A percentile compares a stretch with the other conserved stretches of the same genome.
phyloP scores from a whole-genome alignment of 2,329 filamentous ascomycete genomes.

The Pochonia chlamydosporia region DNA sequence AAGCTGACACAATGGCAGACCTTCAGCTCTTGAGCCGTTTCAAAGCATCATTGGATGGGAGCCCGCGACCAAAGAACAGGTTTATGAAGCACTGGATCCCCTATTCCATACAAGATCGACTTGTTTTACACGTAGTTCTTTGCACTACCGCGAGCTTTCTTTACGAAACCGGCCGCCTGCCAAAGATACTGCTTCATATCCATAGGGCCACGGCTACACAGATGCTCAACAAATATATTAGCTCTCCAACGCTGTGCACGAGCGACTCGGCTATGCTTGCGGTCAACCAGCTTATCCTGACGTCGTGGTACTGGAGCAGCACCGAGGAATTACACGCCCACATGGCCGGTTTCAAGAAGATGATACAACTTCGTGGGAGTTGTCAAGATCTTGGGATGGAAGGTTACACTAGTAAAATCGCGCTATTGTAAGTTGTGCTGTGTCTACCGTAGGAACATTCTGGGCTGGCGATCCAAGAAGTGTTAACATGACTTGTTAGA shows the following conservation, averaged over 20 bases:
- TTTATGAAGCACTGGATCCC: slow-evolving; percentile 44
- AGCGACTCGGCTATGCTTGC: slow-evolving; percentile 41
- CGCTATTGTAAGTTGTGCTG: slow-evolving; percentile 36
- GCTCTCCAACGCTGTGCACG: slow-evolving; percentile 26
- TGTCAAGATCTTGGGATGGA: slow-evolving; percentile 39
- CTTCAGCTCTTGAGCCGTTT: slow-evolving; percentile 44
- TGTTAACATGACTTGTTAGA: slow-evolving; percentile 23
- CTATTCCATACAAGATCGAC: slow-evolving; percentile 41
- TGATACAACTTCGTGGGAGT: slow-evolving; percentile 42
- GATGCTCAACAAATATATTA: slow-evolving; percentile 42
- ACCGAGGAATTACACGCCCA: slow-evolving; percentile 39
- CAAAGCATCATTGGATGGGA: slow-evolving; percentile 44
- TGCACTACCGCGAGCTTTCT: slow-evolving; percentile 47
- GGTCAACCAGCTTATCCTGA: slow-evolving; percentile 42
- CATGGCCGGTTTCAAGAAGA: slow-evolving; percentile 39
- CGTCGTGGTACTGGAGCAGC: slow-evolving; percentile 51
- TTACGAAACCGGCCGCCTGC: slow-evolving; percentile 41
- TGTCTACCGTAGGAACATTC: background rate
- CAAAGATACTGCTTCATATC: slow-evolving; percentile 34
- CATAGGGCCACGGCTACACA: slow-evolving; percentile 37
- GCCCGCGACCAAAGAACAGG: slow-evolving; percentile 35
- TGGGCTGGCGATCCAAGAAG: background rate
- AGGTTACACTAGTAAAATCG: slow-evolving; percentile 41
- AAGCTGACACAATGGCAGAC: slow-evolving; percentile 25
- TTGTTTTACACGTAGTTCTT: slow-evolving; percentile 42